Evolutionary conservation across 768 basidiomycete genomes (phyloP).

Genomic region (Suillus subaureus): DNA sequence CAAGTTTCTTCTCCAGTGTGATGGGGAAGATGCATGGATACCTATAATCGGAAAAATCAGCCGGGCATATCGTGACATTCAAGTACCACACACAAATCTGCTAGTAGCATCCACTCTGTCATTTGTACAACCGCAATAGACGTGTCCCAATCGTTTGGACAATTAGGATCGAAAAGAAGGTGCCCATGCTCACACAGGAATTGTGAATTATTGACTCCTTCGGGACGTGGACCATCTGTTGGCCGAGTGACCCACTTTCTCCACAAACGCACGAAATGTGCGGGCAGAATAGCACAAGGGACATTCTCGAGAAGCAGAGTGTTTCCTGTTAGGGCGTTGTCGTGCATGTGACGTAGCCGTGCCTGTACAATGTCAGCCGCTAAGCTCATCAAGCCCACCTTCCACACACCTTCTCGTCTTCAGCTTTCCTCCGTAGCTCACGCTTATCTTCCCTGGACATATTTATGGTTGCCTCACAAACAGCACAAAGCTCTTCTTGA

Average conservation of each 20-base stretch:
- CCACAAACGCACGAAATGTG: constrained; percentile 69
- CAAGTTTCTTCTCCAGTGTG: constrained; percentile 40
- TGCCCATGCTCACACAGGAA: constrained; percentile 71
- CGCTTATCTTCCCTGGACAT: constrained; percentile 63
- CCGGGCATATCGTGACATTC: constrained; percentile 10
- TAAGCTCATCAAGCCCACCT: constrained; percentile 10
- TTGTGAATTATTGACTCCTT: constrained; percentile 57
- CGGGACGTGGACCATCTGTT: constrained; percentile 56
- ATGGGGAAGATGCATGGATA: constrained; percentile 62
- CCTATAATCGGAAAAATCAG: constrained; percentile 39
- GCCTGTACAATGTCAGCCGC: constrained; percentile 43
- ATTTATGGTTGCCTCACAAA: constrained; percentile 62
- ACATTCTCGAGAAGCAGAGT: constrained; percentile 48
- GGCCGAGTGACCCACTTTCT: constrained; percentile 67
- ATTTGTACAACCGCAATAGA: constrained; percentile 57
- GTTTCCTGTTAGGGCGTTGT: constrained; percentile 50
- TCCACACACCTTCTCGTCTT: constrained; percentile 71
- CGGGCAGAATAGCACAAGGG: constrained; percentile 59
- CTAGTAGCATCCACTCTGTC: constrained; percentile 66
- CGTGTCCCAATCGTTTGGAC: constrained; percentile 56
- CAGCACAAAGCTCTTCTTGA: constrained; percentile 53
- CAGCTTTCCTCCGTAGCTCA: constrained; percentile 64
- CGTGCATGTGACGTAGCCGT: constrained; percentile 62
- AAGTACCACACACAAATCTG: constrained; percentile 51
- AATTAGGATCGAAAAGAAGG: constrained; percentile 69